Percentiles rank a stretch among this genome's conserved stretches.
Conservation (phyloP, 345 rosid species). For the Hibiscus trionum region DNA sequence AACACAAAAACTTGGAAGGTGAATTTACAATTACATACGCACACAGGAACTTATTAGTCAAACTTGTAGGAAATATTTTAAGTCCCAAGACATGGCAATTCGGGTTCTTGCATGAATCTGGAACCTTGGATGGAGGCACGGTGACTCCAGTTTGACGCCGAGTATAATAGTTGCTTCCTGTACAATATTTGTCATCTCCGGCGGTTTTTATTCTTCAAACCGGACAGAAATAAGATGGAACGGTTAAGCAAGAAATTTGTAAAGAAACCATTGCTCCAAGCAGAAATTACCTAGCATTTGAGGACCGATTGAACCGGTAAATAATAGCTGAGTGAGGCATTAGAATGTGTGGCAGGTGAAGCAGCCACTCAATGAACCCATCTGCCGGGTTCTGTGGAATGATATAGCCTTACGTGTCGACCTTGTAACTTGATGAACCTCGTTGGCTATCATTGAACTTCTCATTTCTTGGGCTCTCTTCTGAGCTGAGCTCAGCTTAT, state of each 20-base stretch:
- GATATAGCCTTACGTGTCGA: constrained; percentile 36
- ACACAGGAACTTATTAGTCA: constrained; percentile 11
- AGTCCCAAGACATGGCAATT: constrained; percentile 7
- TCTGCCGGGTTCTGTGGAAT: constrained; percentile 46
- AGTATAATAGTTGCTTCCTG: constrained; percentile 1
- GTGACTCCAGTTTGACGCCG: constrained; percentile 3
- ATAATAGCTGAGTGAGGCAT: constrained; percentile 15
- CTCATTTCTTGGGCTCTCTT: constrained; percentile 92
- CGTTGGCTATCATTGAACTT: constrained; percentile 50
- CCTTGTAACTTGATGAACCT: constrained; percentile 33
- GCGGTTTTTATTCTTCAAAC: constrained; percentile 11
- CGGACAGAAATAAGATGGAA: not conserved
- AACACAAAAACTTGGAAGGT: too few relatives aligned
- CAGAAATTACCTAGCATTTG: not conserved
- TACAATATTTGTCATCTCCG: constrained; percentile 10
- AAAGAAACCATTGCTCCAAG: not conserved
- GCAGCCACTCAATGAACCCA: constrained; percentile 75
- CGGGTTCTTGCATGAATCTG: constrained; percentile 13
- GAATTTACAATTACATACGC: constrained; percentile 19
- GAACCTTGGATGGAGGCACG: constrained; percentile 8
- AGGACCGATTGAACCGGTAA: not conserved
- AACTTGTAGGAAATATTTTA: not conserved
- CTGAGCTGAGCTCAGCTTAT: constrained; percentile 77
- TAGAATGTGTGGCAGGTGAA: constrained; percentile 77
- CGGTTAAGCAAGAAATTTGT: not conserved